Base-by-base conservation (phyloP, 352 stramenopile species). In the Peronospora farinosa region DNA sequence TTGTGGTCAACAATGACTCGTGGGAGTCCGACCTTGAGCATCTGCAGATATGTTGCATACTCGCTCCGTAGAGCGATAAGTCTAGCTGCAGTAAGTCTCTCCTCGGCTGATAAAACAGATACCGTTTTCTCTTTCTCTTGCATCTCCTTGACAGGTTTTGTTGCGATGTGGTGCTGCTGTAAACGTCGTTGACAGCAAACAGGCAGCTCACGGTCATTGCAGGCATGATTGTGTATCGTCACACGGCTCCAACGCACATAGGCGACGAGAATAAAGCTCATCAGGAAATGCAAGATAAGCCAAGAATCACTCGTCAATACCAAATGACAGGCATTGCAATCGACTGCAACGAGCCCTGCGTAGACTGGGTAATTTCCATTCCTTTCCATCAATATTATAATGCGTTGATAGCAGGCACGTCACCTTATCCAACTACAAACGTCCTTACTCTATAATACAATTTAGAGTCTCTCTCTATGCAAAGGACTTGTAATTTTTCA, bases 21-120 rank as follows among this genome's bases (percentile, higher is more conserved):
- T 7, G 80, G 70, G 5, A 84, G 63, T 12, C 78, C 73, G 13
- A 93, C 81, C 53, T 86, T 88, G 19, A 91, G 60, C 74, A 93
- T 88, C 37, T 86, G 78, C 43, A 93, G 69, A 58, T 86, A 93
- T 5, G 76, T 39, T 3, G 51, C 47, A 21, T 70, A 70, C 28
- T 70, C 57, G n/a, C 5, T 44, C 3, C 48, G 62, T 46, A 70
- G 52, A 36, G 43, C 16, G 8, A 47, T 8, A 9, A 67, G 25
- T 58, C 48, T 58, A 21, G 25, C 48, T 39, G 44, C 40, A n/a
- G 23, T 39, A 13, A 9, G 42, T 35, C 57, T 28, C 12, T 60
- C 44, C 30, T 67, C 48, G 3, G 38, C 21, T 8, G 47, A 40
- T 8, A 52, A 13, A 1, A 36, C 11, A 28, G 37, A 21, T 3